phyloP scores from a whole-genome alignment of 192 early-diverging fungal species.

The Backusella tuberculispora region DNA sequence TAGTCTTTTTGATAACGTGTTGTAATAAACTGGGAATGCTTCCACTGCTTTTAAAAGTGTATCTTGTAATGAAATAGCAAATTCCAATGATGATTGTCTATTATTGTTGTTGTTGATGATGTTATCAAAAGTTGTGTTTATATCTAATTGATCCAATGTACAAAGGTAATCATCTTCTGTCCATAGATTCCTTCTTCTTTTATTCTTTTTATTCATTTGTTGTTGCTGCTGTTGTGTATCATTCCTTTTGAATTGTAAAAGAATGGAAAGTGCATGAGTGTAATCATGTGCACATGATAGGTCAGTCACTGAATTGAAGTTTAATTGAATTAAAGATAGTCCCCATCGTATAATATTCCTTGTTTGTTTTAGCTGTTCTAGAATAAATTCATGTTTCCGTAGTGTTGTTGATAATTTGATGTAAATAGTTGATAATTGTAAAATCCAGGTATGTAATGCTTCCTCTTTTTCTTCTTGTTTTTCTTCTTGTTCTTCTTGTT shows the following conservation, averaged over 20 bases:
- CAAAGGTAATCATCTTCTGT: conserved; percentile 48
- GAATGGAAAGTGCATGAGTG: background rate
- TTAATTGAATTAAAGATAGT: conserved; percentile 13
- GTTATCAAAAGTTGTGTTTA: conserved; percentile 38
- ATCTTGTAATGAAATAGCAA: background rate
- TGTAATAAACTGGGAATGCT: background rate
- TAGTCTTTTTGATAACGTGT: conserved; percentile 31
- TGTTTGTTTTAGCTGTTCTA: background rate
- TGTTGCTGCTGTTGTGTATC: background rate
- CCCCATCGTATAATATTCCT: background rate
- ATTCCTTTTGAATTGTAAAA: background rate
- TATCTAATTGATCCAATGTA: conserved; percentile 47
- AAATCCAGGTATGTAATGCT: background rate
- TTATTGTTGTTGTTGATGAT: conserved; percentile 1
- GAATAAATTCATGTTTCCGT: background rate
- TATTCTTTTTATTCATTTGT: too few species aligned
- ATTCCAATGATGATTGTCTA: background rate
- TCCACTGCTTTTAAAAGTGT: background rate
- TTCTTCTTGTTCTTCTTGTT: background rate
- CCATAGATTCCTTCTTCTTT: background rate
- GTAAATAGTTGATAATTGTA: background rate
- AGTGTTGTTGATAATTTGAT: background rate
- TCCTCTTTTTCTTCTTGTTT: background rate
- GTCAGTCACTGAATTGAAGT: background rate
- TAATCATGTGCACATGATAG: background rate